Evolutionary conservation across 108 stramenopile species (phyloP).

Genomic region (Fragilariopsis cylindrus): DNA sequence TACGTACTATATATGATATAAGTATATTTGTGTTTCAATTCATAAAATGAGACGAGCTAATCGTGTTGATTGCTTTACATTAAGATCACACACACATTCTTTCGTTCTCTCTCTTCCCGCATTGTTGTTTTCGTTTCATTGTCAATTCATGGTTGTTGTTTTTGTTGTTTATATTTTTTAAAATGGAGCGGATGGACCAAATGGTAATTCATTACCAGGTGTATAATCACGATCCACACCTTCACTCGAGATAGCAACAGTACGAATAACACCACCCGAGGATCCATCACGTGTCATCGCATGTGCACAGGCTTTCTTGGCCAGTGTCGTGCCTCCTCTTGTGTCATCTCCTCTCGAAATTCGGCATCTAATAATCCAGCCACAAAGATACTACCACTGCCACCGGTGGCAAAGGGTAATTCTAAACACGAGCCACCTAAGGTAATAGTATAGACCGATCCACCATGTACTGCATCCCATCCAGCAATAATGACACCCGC

Average conservation of each 20-base stretch:
- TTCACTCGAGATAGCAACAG: conserved; percentile 70
- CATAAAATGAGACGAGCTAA: no score
- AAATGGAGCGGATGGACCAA: conserved; percentile 60
- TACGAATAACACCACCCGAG: conserved; percentile 95
- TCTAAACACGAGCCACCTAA: conserved; percentile 92
- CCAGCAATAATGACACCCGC: conserved; percentile 98
- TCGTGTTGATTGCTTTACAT: no score
- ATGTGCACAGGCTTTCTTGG: conserved; percentile 88
- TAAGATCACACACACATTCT: no score
- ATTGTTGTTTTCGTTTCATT: background rate
- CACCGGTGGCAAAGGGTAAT: conserved; percentile 92
- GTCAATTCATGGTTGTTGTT: background rate
- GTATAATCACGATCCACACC: conserved; percentile 81
- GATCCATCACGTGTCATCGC: conserved; percentile 98
- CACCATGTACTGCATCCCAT: conserved; percentile 93
- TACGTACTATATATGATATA: no score
- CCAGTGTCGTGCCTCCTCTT: conserved; percentile 85
- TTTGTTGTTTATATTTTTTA: background rate
- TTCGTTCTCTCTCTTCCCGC: background rate
- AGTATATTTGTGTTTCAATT: no score
- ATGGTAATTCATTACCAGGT: conserved; percentile 80
- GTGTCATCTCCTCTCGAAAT: conserved; percentile 83
- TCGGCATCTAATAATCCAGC: conserved; percentile 89
- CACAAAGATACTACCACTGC: conserved; percentile 93
- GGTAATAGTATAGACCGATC: conserved; percentile 86